Conservation (phyloP, 805 yeast species). For the Saccharomycopsis sp. region DNA sequence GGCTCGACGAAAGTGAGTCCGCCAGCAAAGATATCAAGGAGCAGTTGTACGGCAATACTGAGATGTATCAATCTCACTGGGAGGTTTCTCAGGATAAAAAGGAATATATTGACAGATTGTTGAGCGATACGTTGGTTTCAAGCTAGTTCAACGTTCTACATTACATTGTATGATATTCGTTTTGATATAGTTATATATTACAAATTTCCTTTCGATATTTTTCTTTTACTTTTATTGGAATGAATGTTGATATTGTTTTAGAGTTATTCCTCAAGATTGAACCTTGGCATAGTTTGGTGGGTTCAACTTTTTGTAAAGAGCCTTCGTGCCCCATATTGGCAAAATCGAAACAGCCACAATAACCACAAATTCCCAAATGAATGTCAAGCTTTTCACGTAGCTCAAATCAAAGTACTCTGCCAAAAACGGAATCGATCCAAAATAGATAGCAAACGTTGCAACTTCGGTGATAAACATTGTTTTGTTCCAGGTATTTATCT, state of each 20-base stretch:
- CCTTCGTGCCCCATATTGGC: conserved; percentile 84
- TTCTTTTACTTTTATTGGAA: neutral
- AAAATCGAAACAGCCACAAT: conserved; percentile 63
- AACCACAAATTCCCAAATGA: conserved; percentile 59
- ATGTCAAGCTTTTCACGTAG: conserved; percentile 48
- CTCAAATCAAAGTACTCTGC: conserved; percentile 75
- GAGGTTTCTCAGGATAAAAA: neutral
- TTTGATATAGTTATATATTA: no score
- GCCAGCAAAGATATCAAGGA: conserved; percentile 25
- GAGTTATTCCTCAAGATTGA: no score
- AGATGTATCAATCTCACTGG: neutral
- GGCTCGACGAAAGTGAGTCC: conserved; percentile 36
- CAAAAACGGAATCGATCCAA: conserved; percentile 75
- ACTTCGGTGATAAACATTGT: conserved; percentile 67
- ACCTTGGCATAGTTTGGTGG: conserved; percentile 98
- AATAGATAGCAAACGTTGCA: conserved; percentile 55
- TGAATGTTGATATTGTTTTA: neutral
- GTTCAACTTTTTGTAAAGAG: conserved; percentile 62
- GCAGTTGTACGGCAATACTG: conserved; percentile 18
- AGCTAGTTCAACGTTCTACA: no score
- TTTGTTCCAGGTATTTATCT: conserved; percentile 84
- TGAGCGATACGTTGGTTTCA: conserved; percentile 5
- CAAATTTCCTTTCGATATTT: neutral
- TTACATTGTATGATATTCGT: no score
- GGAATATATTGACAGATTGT: conserved; percentile 5